Conservation (phyloP, 495 filamentous ascomycete genomes). For the Neohortaea acidophila region DNA sequence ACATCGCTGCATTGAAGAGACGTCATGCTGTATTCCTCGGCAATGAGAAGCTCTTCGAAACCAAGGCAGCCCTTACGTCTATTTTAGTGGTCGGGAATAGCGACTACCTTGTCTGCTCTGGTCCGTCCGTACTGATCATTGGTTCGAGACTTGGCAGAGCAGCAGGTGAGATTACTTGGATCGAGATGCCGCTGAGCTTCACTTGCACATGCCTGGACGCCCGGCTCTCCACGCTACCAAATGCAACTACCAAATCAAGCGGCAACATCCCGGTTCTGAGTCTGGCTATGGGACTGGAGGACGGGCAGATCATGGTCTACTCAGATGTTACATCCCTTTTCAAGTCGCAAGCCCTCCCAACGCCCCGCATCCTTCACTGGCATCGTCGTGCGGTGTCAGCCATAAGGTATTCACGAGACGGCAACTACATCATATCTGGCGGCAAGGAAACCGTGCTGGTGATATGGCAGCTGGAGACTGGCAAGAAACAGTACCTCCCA, state of each 20-base stretch:
- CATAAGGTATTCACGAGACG: conserved; percentile 80
- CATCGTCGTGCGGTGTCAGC: conserved; percentile 67
- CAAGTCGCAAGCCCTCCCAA: conserved; percentile 22
- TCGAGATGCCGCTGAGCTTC: conserved; percentile 27
- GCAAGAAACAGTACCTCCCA: conserved; percentile 61
- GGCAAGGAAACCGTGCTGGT: conserved; percentile 81
- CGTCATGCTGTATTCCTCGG: background rate
- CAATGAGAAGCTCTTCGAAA: conserved; percentile 13
- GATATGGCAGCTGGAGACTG: conserved; percentile 89
- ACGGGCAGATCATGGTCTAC: conserved; percentile 65
- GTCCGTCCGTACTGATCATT: conserved; percentile 5
- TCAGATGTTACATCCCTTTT: conserved; percentile 52
- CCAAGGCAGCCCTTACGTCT: conserved; percentile 5
- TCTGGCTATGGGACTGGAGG: conserved; percentile 56
- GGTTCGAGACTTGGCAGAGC: background rate
- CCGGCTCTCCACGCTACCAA: conserved; percentile 17
- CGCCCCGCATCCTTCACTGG: conserved; percentile 59
- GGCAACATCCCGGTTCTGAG: conserved; percentile 27
- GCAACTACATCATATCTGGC: conserved; percentile 93
- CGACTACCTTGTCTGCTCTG: conserved; percentile 13
- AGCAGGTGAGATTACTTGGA: conserved; percentile 1
- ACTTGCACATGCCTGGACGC: conserved; percentile 44
- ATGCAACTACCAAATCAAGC: conserved; percentile 1
- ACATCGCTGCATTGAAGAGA: background rate
- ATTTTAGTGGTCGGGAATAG: conserved; percentile 25